Base-by-base conservation (phyloP, 225 moss, liverwort and hornwort genomes). In the Marchantia polymorpha region DNA sequence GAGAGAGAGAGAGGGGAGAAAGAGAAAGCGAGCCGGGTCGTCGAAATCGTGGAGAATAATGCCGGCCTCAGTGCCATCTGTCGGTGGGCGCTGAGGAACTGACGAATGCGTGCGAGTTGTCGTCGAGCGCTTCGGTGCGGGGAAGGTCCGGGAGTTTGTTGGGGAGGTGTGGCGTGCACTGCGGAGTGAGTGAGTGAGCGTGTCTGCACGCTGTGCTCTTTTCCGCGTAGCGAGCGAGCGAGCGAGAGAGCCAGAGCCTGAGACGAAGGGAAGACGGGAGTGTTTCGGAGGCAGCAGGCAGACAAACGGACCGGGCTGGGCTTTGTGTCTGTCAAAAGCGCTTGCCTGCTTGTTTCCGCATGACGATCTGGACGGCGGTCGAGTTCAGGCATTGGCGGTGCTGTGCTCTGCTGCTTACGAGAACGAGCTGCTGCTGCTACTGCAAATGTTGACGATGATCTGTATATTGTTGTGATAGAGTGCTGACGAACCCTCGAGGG, bases 31-130 rank as follows among this genome's bases (percentile, higher is more conserved):
- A 76, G 58, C 12, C 17, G 46, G 16, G 47, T n/a, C 50, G 49
- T 26, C 17, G 49, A 77, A 75, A 65, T 77, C 77, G 77, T 77
- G 74, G 74, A 1, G 29, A 52, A 58, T 75, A 75, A 75, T 58
- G 31, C 77, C 60, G 58, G 31, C 59, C 31, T 56, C 39, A 10
- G 19, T 25, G 58, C 20, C 59, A 46, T 77, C 64, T 64, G 64
- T 77, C 48, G 77, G 77, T 49, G 48, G 23, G 22, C 47, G 15
- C 26, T 77, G 50, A 51, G 64, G 64, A 14, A 48, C 64, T 51
- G 25, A 76, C 48, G 63, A 77, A 63, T 77, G 49, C 51, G 48
- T 77, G 77, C 48, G n/a, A 50, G 52, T 29, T 52, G 52, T 53
- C 26, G 73, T 67, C 6, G 67, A 29, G n/a, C 30, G 67, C 31